These are phyloP conservation scores for Macrophomina phaseolina DNA, from an alignment of 2,329 filamentous ascomycete genomes.

Conservation along the genomic window DNA sequence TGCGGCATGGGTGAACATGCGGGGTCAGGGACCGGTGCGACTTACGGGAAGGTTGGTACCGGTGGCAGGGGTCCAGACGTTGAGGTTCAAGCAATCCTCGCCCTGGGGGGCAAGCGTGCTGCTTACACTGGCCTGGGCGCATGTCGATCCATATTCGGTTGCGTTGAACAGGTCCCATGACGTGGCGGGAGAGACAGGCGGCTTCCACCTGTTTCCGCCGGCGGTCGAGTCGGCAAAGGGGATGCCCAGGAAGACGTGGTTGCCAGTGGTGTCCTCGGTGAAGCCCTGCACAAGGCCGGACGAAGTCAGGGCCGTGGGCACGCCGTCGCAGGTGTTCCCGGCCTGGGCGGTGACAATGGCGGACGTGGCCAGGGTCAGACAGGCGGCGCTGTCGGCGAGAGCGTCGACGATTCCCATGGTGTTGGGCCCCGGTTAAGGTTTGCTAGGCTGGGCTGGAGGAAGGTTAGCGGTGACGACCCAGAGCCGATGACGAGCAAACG, in stretches of 20 bases:
- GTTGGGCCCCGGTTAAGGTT: not conserved
- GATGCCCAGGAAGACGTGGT: constrained; percentile 27
- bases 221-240: constrained; percentile 26
- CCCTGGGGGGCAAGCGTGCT: constrained; percentile 24
- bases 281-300: constrained; percentile 22
- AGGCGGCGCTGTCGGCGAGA: constrained; percentile 4
- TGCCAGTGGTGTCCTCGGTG: constrained; percentile 19
- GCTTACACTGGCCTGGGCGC: constrained; percentile 25
- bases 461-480: not conserved
- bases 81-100: constrained; percentile 44
- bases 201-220: constrained; percentile 22
- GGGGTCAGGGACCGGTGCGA: not conserved
- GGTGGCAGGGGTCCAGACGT: constrained; percentile 41
- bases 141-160: constrained; percentile 24
- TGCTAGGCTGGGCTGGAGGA: constrained; percentile 7
- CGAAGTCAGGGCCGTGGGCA: constrained; percentile 16
- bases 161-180: constrained; percentile 16
- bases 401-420: constrained; percentile 11
- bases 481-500: not conserved
- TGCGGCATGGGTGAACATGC: not conserved
- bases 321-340: constrained; percentile 14
- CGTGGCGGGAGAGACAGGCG: constrained; percentile 9
- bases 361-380: not conserved
- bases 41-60: constrained; percentile 38
- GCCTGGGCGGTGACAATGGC: constrained; percentile 11